Evolutionary conservation across 192 early-diverging fungal species (phyloP).

Genomic region (Entomortierella lignicola): DNA sequence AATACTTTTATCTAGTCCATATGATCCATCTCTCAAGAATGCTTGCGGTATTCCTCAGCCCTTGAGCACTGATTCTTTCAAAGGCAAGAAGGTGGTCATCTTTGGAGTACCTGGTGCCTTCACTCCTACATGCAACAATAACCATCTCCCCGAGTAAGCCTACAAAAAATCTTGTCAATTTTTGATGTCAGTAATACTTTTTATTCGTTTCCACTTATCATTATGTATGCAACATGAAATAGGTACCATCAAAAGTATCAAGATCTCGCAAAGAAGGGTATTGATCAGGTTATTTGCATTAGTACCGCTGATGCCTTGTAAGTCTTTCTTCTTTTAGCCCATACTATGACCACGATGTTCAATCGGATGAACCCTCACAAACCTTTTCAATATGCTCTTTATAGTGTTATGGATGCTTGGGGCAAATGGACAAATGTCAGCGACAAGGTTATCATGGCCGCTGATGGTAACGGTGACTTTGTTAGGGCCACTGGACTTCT

Average conservation of each 20-base stretch:
- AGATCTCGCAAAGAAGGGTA: constrained; percentile 75
- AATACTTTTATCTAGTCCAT: constrained; percentile 23
- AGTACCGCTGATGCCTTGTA: constrained; percentile 65
- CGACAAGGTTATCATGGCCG: constrained; percentile 76
- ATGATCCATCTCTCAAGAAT: constrained; percentile 32
- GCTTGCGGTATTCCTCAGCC: constrained; percentile 51
- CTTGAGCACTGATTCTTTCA: constrained; percentile 60
- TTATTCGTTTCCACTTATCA: neutral
- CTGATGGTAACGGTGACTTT: constrained; percentile 80
- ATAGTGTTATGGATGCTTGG: constrained; percentile 66
- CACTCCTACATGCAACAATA: constrained; percentile 67
- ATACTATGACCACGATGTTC: neutral
- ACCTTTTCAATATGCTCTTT: neutral
- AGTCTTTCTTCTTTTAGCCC: constrained; percentile 35
- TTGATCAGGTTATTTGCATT: constrained; percentile 76
- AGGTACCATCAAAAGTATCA: constrained; percentile 66
- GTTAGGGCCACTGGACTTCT: constrained; percentile 73
- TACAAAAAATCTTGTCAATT: neutral
- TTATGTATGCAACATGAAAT: neutral
- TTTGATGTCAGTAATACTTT: neutral
- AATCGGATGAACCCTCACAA: constrained; percentile 15
- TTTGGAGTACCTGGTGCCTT: constrained; percentile 77
- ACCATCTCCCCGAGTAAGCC: constrained; percentile 66
- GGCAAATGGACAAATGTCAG: constrained; percentile 58
- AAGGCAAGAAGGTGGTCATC: constrained; percentile 73